Evolutionary conservation across 805 yeast species (phyloP), one percentile per base, ranked within the genome.

Genomic region (Zygotorulaspora florentina): DNA sequence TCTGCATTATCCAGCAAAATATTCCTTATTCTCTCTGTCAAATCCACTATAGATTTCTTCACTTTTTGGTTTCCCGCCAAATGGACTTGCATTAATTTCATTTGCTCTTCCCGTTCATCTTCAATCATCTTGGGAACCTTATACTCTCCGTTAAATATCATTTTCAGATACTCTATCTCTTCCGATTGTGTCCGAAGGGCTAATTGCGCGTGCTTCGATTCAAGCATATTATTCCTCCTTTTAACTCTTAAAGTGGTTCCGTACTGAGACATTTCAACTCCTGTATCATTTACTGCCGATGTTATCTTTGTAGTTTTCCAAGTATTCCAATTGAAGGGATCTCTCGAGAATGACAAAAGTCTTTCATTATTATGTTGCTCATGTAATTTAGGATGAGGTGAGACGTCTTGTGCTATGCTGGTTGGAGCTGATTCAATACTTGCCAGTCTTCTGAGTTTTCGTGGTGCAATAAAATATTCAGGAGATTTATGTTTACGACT

Each of bases 191-290:
- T 48, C 17, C 56, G 53, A 6, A 57, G 42, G 0, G 50, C 44
- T 4, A 55, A 37, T 6, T 49, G 43, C 8, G 53, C 46, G 9
- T 53, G 46, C n/a, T 41, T 48, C 31, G 23, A 25, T n/a, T 33
- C 28, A 9, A 39, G 47, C 23, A 36, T 39, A 29, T 31, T 30
- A 16, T 26, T 11, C 23, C 48, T 56, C 8, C 47, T 46, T 42
- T 59, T 59, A 35, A 56, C 50, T 35, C 62, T 38, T 39, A 71
- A 65, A 2, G 61, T 49, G 1, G 73, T 68, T 2, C 77, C 77
- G 47, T 73, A 73, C 8, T 28, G 35, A 11, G 11, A 16, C 10
- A 31, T 28, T 16, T 40, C 13, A 10, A 46, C 45, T 7, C 23
- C 27, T 12, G 23, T 6, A 0, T 28, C 18, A 16, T 31, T 35